Conservation (phyloP, 305 asterid genomes). For the Ilex paraguariensis region DNA sequence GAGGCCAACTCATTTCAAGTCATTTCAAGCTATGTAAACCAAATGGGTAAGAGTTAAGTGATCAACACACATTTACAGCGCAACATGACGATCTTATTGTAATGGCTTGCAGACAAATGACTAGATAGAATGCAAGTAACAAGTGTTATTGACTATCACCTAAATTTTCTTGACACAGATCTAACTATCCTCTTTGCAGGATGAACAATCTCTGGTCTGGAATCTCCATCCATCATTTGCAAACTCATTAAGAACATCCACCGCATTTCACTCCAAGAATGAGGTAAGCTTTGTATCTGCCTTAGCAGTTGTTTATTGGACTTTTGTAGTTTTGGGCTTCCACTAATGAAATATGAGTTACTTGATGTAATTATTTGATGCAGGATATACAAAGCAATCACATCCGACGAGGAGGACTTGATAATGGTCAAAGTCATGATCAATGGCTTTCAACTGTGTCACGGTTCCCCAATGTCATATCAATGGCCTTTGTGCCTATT, state of each 20-base stretch:
- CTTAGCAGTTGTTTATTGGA: conserved; percentile 6
- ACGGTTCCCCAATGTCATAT: conserved; percentile 74
- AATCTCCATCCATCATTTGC: conserved; percentile 64
- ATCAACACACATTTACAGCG: no score
- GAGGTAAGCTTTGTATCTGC: conserved; percentile 38
- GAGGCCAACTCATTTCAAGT: no score
- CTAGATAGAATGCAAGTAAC: no score
- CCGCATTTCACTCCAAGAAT: conserved; percentile 66
- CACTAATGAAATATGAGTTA: neutral
- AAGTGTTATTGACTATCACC: no score
- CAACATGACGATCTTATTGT: no score
- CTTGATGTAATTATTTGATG: conserved; percentile 16
- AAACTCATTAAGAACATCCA: conserved; percentile 49
- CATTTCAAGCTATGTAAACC: no score
- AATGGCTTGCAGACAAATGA: no score
- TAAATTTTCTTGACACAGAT: no score
- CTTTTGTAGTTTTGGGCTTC: neutral
- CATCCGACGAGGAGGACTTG: conserved; percentile 72
- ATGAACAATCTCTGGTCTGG: conserved; percentile 47
- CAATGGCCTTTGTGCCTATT: conserved; percentile 92
- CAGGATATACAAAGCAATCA: conserved; percentile 79
- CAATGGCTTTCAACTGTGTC: conserved; percentile 92
- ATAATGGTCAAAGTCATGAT: conserved; percentile 72
- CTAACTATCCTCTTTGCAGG: conserved; percentile 28
- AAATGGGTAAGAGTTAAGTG: no score